Base-by-base conservation (phyloP, 1,284 basidiomycete genomes). In the Retiboletus flavoniger region DNA sequence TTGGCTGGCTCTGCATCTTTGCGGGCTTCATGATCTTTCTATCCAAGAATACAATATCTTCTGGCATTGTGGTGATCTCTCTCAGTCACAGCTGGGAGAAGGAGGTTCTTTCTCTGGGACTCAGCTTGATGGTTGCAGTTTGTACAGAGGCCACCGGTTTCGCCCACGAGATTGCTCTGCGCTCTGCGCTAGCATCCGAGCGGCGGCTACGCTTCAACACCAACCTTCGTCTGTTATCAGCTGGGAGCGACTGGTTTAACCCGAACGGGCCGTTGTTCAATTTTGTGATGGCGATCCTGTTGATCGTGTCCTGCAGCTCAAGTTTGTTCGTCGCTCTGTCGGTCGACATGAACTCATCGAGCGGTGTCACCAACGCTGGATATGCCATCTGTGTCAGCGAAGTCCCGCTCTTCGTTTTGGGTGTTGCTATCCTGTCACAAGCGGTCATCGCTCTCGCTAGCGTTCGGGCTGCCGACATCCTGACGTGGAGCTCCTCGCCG, bases 401-500 rank as follows among this genome's bases (percentile, higher is more conserved):
- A n/a, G 55, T 69, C 16, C 69, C 67, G 5, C 61, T 72, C 24
- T 48, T 71, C n/a, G 59, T 70, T 7, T 40, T 70, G 28, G 68
- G 69, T 3, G 47, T 60, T 28, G 4, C 51, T 10, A 52, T 69
- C 21, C 47, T 59, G 2, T 45, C 59, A n/a, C 69, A 70, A 47
- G 59, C 55, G 2, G 1, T 57, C 17, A 60, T 71, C 38, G 59
- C 70, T 16, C 52, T 71, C 19, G 36, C 47, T 1, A 59, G 62
- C 6, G 57, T 59, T 32, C 36, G 56, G 26, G 41, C 55, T 32
- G 56, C 64, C 16, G 56, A 64, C 24, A 56, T 69, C 24, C 50
- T 64, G 53, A 71, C 69, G 1, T 69, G 67, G 69, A 70, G 68
- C 21, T 64, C 69, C 31, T 71, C 69, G 1, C 58, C 69, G 24